A percentile compares a stretch with the other conserved stretches of the same genome.
Evolutionary conservation across 2,329 filamentous ascomycete species (phyloP).

Genomic region (Bipolaris oryzae): DNA sequence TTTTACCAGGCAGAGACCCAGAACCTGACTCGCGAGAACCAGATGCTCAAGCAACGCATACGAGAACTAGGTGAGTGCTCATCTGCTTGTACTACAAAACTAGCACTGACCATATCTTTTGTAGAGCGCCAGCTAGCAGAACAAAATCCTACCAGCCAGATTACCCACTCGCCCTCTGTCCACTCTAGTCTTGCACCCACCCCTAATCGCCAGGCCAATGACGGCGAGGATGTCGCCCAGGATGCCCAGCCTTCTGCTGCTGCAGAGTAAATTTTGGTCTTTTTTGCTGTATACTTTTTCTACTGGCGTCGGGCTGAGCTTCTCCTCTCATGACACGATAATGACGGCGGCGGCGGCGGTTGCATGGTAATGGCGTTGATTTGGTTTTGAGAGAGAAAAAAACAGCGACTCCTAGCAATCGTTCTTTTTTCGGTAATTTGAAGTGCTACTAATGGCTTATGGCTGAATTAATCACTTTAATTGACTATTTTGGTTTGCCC

Average conservation of each 20-base stretch:
- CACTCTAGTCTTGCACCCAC: conserved; percentile 36
- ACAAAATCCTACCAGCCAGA: conserved; percentile 37
- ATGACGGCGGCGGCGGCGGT: background rate
- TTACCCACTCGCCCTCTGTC: conserved; percentile 40
- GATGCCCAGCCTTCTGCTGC: conserved; percentile 6
- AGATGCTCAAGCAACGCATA: conserved; percentile 78
- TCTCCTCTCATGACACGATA: background rate
- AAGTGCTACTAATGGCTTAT: too few species aligned
- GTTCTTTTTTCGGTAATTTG: background rate
- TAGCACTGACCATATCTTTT: conserved; percentile 2
- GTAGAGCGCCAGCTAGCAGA: conserved; percentile 46
- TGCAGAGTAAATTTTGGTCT: conserved; percentile 1
- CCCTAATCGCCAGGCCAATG: conserved; percentile 21
- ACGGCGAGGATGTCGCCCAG: conserved; percentile 7
- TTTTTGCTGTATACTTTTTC: background rate
- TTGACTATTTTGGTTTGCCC: too few species aligned
- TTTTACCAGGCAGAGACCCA: conserved; percentile 85
- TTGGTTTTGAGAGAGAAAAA: background rate
- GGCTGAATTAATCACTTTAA: too few species aligned
- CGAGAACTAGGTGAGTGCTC: conserved; percentile 67
- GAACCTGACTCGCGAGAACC: conserved; percentile 77
- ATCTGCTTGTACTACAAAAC: background rate
- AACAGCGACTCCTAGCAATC: background rate
- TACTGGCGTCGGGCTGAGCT: background rate
- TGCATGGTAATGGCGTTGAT: background rate